Conservation (phyloP, 78 protist genomes). For the Salpingoeca rosetta region DNA sequence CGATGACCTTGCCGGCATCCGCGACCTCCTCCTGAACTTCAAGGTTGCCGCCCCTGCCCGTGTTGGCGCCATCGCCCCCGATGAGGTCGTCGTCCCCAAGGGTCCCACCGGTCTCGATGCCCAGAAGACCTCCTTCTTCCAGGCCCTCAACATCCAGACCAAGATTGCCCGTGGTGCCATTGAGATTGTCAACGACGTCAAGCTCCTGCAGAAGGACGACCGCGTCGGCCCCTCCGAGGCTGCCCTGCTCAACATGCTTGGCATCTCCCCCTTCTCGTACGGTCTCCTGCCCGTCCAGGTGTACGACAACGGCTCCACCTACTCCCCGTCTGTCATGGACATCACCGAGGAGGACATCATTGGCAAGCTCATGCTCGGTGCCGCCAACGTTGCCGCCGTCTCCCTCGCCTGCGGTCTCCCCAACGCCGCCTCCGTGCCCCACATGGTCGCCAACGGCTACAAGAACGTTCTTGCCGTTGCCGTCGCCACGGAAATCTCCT, state of each 20-base stretch:
- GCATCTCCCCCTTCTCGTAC: constrained; percentile 94
- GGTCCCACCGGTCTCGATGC: constrained; percentile 97
- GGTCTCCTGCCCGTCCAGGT: constrained; percentile 68
- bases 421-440: constrained; percentile 87
- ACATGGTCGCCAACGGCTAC: constrained; percentile 82
- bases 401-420: constrained; percentile 82
- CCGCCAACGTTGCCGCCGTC: constrained; percentile 78
- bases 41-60: constrained; percentile 90
- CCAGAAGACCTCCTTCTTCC: constrained; percentile 94
- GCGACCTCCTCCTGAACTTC: constrained; percentile 36
- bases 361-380: constrained; percentile 46
- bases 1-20: constrained; percentile 60
- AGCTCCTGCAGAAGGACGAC: constrained; percentile 74
- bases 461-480: constrained; percentile 85
- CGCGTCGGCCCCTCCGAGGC: constrained; percentile 95
- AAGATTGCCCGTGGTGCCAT: constrained; percentile 93
- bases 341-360: constrained; percentile 74
- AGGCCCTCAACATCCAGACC: constrained; percentile 96
- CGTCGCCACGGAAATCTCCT: constrained; percentile 74
- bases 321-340: constrained; percentile 75
- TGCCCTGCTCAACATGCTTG: constrained; percentile 88
- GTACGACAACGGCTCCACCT: constrained; percentile 87
- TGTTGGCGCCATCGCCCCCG: constrained; percentile 91
- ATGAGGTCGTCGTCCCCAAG: constrained; percentile 80
- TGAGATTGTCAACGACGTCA: constrained; percentile 86